Evolutionary conservation across 495 filamentous ascomycete species (phyloP).

Genomic region (Penicillium longicatenatum): DNA sequence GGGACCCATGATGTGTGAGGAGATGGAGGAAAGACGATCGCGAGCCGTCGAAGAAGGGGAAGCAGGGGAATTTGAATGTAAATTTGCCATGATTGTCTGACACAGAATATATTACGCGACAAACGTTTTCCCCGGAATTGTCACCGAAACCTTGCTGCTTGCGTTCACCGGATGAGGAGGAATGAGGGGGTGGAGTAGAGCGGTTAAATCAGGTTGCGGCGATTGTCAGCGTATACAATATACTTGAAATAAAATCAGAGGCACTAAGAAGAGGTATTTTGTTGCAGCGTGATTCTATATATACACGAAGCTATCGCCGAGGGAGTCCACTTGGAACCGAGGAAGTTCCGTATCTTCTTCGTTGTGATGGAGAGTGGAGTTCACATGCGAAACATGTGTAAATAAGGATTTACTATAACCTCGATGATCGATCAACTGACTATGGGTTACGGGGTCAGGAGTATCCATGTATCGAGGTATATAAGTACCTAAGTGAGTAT

Average conservation of each 20-base stretch:
- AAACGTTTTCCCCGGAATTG: slow-evolving; percentile 26
- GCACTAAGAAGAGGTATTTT: too few relatives aligned
- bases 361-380: slow-evolving; percentile 15
- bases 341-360: slow-evolving; percentile 19
- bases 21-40: slow-evolving; percentile 44
- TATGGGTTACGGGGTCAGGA: too few relatives aligned
- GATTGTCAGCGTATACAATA: not conserved
- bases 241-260: not conserved
- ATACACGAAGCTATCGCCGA: slow-evolving; percentile 1
- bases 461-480: too few relatives aligned
- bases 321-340: slow-evolving; percentile 5
- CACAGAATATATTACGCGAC: slow-evolving; percentile 3
- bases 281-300: not conserved
- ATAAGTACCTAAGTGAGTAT: too few relatives aligned
- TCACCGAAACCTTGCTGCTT: slow-evolving; percentile 32
- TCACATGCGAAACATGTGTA: slow-evolving; percentile 16
- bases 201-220: slow-evolving; percentile 17
- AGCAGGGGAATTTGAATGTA: slow-evolving; percentile 20
- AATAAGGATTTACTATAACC: not conserved
- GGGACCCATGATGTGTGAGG: slow-evolving; percentile 50
- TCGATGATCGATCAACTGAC: not conserved
- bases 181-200: slow-evolving; percentile 28
- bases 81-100: slow-evolving; percentile 18
- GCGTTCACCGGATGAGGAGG: slow-evolving; percentile 35
- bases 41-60: slow-evolving; percentile 29